Evolutionary conservation across 2,329 filamentous ascomycete genomes (phyloP), one percentile per base, ranked within the genome.

Genomic region (Celoporthe dispersa): DNA sequence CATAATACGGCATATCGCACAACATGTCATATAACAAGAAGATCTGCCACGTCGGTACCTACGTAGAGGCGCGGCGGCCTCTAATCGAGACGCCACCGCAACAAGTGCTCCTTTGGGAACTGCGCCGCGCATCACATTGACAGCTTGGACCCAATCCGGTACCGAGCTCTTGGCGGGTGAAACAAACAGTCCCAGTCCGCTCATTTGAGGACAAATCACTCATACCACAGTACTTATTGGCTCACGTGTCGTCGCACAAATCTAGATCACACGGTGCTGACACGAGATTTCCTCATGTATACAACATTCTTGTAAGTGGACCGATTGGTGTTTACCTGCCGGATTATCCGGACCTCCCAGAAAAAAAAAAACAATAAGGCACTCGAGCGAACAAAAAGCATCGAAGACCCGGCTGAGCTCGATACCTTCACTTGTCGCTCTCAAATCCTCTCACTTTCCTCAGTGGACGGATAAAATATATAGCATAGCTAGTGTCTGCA

Each of bases 111-210:
- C 14, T 2, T 16, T 57, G 14, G 28, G 25, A 31, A 57, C 25
- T 33, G 28, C 53, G 28, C 53, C 53, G 25, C 25, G 53, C 28
- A 57, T 57, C 53, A 57, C 14, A 31, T 31, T 57, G 28, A 31
- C 53, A 57, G 53, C 53, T 33, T 16, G 25, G 2, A 8, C 53
- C 53, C 53, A 57, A 31, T 31, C 11, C 6, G 53, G 53, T 57
- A 57, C 25, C 53, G 25, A 57, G 12, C 53, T 33, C 53, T 57
- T 57, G 53, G 53, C 53, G 14, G 53, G 12, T 57, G 53, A 57
- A 33, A 57, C 53, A 31, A 57, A 31, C 25, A 31, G 53, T 57
- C 53, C 53, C 53, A 31, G 53, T 5, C 19, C 28, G 53, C 53
- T 57, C 28, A 28, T 19, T 31, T 57, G 28, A 57, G 12, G 28